These are phyloP conservation scores for Circinella umbellata DNA, from an alignment of 371 early-diverging fungal genomes.

Conservation along the genomic window DNA sequence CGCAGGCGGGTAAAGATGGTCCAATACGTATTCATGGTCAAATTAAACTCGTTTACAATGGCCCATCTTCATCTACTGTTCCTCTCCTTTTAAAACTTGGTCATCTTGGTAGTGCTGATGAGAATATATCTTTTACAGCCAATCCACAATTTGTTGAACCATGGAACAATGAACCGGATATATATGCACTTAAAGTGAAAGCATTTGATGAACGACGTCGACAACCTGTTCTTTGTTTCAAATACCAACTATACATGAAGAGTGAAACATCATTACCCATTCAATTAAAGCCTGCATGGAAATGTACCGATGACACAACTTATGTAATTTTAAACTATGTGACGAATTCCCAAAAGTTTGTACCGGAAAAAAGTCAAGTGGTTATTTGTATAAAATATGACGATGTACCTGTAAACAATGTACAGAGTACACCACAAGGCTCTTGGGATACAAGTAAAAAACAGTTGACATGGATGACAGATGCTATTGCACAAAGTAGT, in stretches of 20 bases:
- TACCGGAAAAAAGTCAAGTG: constrained; percentile 14
- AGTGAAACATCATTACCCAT: constrained; percentile 10
- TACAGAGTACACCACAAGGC: constrained; percentile 32
- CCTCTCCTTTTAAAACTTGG: constrained; percentile 19
- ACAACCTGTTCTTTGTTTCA: constrained; percentile 21
- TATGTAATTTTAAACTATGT: constrained; percentile 27
- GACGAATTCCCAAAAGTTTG: background rate
- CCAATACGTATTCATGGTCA: constrained; percentile 11
- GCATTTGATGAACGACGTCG: constrained; percentile 20
- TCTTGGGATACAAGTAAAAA: constrained; percentile 23
- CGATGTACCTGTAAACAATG: constrained; percentile 12
- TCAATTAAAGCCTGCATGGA: constrained; percentile 25
- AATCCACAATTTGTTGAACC: constrained; percentile 23
- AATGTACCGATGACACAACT: constrained; percentile 14
- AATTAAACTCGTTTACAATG: constrained; percentile 26
- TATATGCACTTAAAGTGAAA: constrained; percentile 19
- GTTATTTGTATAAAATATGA: constrained; percentile 19
- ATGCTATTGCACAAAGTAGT: constrained; percentile 2
- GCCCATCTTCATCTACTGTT: constrained; percentile 10
- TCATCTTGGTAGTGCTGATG: background rate
- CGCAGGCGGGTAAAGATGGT: constrained; percentile 4
- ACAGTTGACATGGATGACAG: constrained; percentile 24
- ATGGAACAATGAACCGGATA: constrained; percentile 17
- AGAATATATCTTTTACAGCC: background rate
- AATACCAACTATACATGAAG: constrained; percentile 11